Base-by-base conservation (phyloP, 352 stramenopile genomes). In the Phytopythium montanum region DNA sequence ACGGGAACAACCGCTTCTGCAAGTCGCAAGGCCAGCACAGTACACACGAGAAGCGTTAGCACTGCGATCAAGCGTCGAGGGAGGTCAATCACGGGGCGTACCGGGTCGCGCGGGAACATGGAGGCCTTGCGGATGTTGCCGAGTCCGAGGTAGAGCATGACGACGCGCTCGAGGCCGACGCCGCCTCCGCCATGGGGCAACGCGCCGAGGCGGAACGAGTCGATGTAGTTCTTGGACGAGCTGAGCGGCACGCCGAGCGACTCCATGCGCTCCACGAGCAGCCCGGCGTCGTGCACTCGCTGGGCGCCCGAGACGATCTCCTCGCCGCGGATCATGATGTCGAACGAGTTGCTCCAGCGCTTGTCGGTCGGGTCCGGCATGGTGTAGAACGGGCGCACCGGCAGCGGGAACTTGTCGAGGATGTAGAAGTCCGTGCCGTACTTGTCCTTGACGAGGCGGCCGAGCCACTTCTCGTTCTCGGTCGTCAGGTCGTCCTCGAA, bases 371-470 rank as follows among this genome's bases (percentile, higher is more conserved):
- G 95, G 80, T 98, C 92, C 13, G 97, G 97, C 98, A 99, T 99
- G 52, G 97, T 99, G 87, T 99, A 99, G 79, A 99, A 99, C 58
- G 98, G 97, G 74, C 98, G 90, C 64, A 99, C 96, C 26, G 85
- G 69, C n/a, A 99, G 71, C 33, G 98, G 98, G 84, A 99, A 99
- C 85, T 99, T 99, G 91, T 99, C 97, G 75, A 99, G 92, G 59
- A 99, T 99, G 86, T 98, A 99, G 72, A 99, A 99, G 79, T 99
- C 98, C 61, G 97, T 99, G 55, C 93, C 90, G 72, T 99, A 99
- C 85, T 99, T 99, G 55, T 97, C 92, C 70, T 96, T 96, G 18
- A 99, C 94, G 44, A 98, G 82, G 49, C 84, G 75, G 56, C 97
- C 96, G 41, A 99, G 92, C 66, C 90, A 96, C 80, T 99, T 99